Evolutionary conservation across 139 green algal species (phyloP).

Genomic region (Auxenochlorella pyrenoidosa): DNA sequence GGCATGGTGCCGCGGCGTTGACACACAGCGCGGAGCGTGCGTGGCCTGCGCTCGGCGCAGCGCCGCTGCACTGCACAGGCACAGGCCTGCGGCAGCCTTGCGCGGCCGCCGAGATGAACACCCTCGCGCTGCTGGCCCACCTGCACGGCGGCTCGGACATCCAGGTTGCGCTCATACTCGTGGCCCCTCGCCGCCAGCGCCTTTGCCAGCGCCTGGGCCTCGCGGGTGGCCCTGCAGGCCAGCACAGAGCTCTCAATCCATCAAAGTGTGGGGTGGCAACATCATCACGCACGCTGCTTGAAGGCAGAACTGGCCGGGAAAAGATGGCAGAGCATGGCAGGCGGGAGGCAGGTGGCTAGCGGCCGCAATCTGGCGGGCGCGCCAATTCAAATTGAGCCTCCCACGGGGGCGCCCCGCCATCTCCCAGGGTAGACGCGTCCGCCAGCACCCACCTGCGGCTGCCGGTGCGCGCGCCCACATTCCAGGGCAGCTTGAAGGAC

Average conservation of each 20-base stretch:
- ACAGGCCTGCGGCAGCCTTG: no score
- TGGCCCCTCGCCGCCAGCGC: conserved; percentile 20
- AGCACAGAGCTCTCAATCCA: neutral
- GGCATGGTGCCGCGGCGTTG: no score
- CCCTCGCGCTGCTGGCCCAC: neutral
- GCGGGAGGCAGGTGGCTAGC: no score
- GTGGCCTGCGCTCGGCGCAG: no score
- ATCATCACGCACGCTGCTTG: neutral
- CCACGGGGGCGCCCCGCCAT: neutral
- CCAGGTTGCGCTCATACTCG: conserved; percentile 39
- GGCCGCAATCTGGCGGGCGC: neutral
- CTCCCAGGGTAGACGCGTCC: neutral
- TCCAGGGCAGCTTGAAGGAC: conserved; percentile 43
- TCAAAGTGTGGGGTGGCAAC: no score
- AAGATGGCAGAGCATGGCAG: neutral
- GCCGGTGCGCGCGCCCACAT: neutral
- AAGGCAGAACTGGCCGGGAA: neutral
- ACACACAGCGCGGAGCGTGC: no score
- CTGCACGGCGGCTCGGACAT: conserved; percentile 48
- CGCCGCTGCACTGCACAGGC: no score
- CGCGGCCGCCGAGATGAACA: no score
- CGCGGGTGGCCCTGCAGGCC: conserved; percentile 26
- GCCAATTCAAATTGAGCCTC: neutral
- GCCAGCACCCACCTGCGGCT: neutral
- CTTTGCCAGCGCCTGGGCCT: conserved; percentile 27